Percentiles rank a stretch among this genome's conserved stretches.
phyloP scores from a whole-genome alignment of 805 yeast genomes.

The Kazachstania kunashirensis region DNA sequence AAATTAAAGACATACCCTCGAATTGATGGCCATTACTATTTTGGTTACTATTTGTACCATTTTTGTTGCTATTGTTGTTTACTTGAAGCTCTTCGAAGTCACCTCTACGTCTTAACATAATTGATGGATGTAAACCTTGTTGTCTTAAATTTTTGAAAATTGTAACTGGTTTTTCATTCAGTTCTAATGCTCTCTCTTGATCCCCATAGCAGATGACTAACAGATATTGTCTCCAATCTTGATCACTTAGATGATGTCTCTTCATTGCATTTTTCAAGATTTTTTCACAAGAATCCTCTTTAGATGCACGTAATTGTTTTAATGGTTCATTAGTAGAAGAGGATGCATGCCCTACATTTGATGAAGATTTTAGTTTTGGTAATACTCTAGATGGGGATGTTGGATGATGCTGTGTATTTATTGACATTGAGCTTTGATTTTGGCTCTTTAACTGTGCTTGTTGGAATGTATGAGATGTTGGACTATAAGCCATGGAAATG shows the following conservation, averaged over 20 bases:
- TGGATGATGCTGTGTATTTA: neutral
- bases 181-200: conserved; percentile 70
- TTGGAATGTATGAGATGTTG: neutral
- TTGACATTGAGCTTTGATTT: neutral
- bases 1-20: conserved; percentile 14
- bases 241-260: conserved; percentile 64
- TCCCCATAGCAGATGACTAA: conserved; percentile 86
- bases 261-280: conserved; percentile 82
- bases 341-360: neutral
- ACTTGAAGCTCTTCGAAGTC: conserved; percentile 31
- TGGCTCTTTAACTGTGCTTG: neutral
- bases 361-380: neutral
- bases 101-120: conserved; percentile 82
- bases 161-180: conserved; percentile 81
- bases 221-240: conserved; percentile 83
- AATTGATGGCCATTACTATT: no score
- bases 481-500: conserved; percentile 1
- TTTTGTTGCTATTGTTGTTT: conserved; percentile 7
- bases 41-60: neutral
- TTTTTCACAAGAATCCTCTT: conserved; percentile 85
- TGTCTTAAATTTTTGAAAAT: conserved; percentile 79
- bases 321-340: conserved; percentile 5
- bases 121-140: conserved; percentile 78
- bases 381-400: neutral
- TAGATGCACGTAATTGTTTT: conserved; percentile 64